Base-by-base conservation (phyloP, 2,329 filamentous ascomycete species). In the Xylariomycetidae sp. region DNA sequence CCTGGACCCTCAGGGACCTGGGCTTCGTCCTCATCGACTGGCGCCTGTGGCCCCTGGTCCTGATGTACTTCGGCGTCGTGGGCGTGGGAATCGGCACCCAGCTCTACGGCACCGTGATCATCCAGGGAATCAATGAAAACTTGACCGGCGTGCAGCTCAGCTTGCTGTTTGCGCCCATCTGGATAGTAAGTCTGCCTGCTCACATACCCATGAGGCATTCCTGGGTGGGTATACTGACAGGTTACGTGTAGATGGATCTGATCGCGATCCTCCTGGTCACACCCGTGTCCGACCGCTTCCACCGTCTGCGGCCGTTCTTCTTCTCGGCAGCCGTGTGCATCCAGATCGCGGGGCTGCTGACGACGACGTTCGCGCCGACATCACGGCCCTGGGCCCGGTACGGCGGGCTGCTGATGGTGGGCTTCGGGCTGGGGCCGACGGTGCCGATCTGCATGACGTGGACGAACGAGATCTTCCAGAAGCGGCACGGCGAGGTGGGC, bases 11-110 rank as follows among this genome's bases (percentile, higher is more conserved):
- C 40, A 75, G 65, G 34, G 86, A 95, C 46, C 66, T 95, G 1
- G 64, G 67, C 16, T 63, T 67, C 16, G 84, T 93, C 2, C 63
- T 94, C 19, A 68, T 84, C 22, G 88, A 95, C 59, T 94, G 87
- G 88, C 76, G 87, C 3, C 68, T 94, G 13, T 95, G 86, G 83
- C 88, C 88, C 2, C 61, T 95, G 45, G 72, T 82, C 1, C 54
- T 94, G 33, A 95, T 95, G 88, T 95, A 95, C 62, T 94, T 95
- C 62, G 88, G 88, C 14, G 88, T 95, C 3, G 88, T 95, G 1
- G 88, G 88, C 15, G 88, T 94, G 3, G 88, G 88, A 7, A 94
- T 94, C 42, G 88, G 87, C 27, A 88, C 86, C 1, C 87, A 94
- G 61, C 76, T 85, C 29, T 95, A 95, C 53, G 85, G 83, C 19